phyloP scores from a whole-genome alignment of 768 basidiomycete species.

The Trichaptum fuscoviolaceum region DNA sequence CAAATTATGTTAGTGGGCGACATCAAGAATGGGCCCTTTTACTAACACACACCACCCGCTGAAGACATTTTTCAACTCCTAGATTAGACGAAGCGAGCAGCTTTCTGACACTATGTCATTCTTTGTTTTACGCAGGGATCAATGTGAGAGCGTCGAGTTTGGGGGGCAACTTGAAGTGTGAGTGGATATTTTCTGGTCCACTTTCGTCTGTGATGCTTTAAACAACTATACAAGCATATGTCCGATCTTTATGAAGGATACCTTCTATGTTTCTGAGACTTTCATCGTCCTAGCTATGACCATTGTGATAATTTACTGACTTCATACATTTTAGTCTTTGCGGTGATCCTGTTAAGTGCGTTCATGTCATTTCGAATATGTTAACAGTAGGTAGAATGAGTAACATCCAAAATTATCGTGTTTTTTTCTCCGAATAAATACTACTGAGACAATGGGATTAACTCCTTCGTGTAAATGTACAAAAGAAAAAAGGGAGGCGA shows the following conservation, averaged over 20 bases:
- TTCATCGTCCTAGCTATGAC: background rate
- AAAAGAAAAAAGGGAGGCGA: background rate
- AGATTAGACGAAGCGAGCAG: constrained; percentile 7
- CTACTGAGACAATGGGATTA: background rate
- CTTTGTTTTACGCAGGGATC: constrained; percentile 1
- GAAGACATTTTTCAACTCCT: constrained; percentile 20
- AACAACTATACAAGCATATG: constrained; percentile 65
- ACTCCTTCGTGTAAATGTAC: background rate
- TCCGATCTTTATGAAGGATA: constrained; percentile 62
- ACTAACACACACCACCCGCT: constrained; percentile 42
- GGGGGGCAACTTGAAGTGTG: constrained; percentile 5
- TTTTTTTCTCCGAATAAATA: background rate
- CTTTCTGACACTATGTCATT: background rate
- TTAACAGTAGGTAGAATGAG: background rate
- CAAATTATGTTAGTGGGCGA: constrained; percentile 35
- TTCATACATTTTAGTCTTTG: background rate
- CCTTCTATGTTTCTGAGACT: constrained; percentile 24
- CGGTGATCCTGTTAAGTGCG: background rate
- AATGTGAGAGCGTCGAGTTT: constrained; percentile 5
- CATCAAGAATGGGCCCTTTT: constrained; percentile 20
- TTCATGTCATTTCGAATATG: background rate
- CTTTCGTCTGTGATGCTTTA: constrained; percentile 43
- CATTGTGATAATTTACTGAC: background rate
- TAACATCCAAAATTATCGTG: background rate
- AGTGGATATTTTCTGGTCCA: background rate